A percentile compares a stretch with the other conserved stretches of the same genome.
Evolutionary conservation across 805 yeast species (phyloP).

Genomic region (Naumovozyma castellii): DNA sequence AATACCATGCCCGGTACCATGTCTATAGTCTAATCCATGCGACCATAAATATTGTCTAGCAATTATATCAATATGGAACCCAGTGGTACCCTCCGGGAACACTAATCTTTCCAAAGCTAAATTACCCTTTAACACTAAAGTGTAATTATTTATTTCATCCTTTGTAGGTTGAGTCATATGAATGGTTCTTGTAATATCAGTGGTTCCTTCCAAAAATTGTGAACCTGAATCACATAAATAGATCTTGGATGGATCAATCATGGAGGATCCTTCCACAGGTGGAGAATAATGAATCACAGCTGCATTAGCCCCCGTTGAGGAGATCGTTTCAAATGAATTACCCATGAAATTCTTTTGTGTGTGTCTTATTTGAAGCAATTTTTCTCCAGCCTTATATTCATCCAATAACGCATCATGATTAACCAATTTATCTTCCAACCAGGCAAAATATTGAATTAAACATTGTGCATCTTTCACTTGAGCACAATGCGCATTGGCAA

Average conservation of each 20-base stretch:
- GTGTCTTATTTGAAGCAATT: slow-evolving; percentile 46
- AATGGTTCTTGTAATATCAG: slow-evolving; percentile 86
- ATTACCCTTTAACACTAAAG: slow-evolving; percentile 87
- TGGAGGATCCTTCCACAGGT: slow-evolving; percentile 43
- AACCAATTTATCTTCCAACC: slow-evolving; percentile 61
- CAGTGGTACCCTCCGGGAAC: slow-evolving; percentile 70
- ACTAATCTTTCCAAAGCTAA: slow-evolving; percentile 71
- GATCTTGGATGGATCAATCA: slow-evolving; percentile 57
- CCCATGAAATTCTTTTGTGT: slow-evolving; percentile 51
- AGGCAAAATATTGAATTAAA: slow-evolving; percentile 61
- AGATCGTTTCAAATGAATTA: slow-evolving; percentile 65
- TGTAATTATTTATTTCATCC: slow-evolving; percentile 59
- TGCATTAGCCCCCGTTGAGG: slow-evolving; percentile 67
- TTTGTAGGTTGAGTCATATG: slow-evolving; percentile 51
- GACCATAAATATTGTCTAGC: slow-evolving; percentile 80
- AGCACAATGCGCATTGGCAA: slow-evolving; percentile 60
- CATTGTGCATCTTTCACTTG: slow-evolving; percentile 82
- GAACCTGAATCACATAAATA: slow-evolving; percentile 86
- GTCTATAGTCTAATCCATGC: slow-evolving; percentile 76
- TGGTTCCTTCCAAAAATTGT: slow-evolving; percentile 88
- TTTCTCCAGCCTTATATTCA: slow-evolving; percentile 58
- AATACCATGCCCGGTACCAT: slow-evolving; percentile 98
- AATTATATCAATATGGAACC: slow-evolving; percentile 65
- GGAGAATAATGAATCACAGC: slow-evolving; percentile 74
- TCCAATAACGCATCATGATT: slow-evolving; percentile 36